phyloP scores from a whole-genome alignment of 306 rosid species.

The Citrullus amarus region DNA sequence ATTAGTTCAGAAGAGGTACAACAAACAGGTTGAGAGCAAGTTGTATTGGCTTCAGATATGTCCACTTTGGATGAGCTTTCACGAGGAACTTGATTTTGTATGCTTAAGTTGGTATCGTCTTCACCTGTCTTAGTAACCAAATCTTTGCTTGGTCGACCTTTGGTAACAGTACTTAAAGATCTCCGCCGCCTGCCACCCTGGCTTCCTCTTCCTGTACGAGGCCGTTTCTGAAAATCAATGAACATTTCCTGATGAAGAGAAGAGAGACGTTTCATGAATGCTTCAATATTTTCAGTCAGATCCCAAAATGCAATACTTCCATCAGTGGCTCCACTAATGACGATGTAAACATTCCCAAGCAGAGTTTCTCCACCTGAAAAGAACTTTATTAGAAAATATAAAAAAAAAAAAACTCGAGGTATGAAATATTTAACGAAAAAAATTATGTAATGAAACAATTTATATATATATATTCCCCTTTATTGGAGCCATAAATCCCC shows the following conservation, averaged over 20 bases:
- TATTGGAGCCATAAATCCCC: not conserved
- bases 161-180: constrained; percentile 39
- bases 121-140: constrained; percentile 17
- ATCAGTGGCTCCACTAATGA: constrained; percentile 88
- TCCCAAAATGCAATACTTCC: constrained; percentile 94
- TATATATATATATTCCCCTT: not conserved
- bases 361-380: constrained; percentile 32
- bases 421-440: constrained; percentile 2
- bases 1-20: constrained; percentile 22
- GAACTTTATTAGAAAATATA: constrained; percentile 5
- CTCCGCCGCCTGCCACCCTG: constrained; percentile 97
- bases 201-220: constrained; percentile 93
- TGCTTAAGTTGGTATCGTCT: constrained; percentile 14
- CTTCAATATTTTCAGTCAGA: constrained; percentile 49
- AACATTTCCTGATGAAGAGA: constrained; percentile 37
- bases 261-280: constrained; percentile 53
- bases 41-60: constrained; percentile 20
- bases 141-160: constrained; percentile 19
- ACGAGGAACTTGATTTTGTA: constrained; percentile 10
- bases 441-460: not conserved
- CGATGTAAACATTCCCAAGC: constrained; percentile 39
- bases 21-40: constrained; percentile 25
- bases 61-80: constrained; percentile 22
- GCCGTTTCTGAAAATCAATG: constrained; percentile 73
- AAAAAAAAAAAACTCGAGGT: not conserved